Percentiles rank a stretch among this genome's conserved stretches.
Conservation (phyloP, 2,329 filamentous ascomycete species). For the Hyphodiscus sp. region DNA sequence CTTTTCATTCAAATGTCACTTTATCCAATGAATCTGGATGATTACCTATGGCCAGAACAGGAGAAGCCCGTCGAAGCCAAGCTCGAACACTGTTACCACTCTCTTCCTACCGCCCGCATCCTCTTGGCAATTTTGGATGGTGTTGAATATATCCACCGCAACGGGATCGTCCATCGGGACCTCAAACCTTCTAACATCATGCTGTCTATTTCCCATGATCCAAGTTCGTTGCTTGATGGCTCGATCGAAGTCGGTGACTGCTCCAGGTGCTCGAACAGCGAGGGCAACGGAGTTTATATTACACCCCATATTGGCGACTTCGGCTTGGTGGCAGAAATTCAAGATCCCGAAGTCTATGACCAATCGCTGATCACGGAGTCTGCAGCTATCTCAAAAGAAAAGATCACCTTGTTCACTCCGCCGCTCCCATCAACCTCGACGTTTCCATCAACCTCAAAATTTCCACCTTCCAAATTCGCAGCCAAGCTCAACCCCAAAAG, state of each 20-base stretch:
- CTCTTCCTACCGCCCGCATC: slow-evolving; percentile 48
- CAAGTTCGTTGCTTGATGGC: slow-evolving; percentile 32
- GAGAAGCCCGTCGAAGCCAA: slow-evolving; percentile 7
- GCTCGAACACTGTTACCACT: slow-evolving; percentile 54
- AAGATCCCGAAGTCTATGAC: slow-evolving; percentile 15
- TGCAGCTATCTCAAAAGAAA: background rate
- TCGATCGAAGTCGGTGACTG: slow-evolving; percentile 36
- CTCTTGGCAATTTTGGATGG: slow-evolving; percentile 55
- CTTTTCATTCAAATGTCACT: slow-evolving; percentile 47
- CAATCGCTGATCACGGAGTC: background rate
- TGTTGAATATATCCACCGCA: slow-evolving; percentile 56
- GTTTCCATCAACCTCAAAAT: no score
- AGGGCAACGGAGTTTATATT: slow-evolving; percentile 24
- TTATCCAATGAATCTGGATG: slow-evolving; percentile 54
- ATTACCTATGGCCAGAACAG: slow-evolving; percentile 43
- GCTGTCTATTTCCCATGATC: slow-evolving; percentile 40
- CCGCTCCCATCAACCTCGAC: no score
- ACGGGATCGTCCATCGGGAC: slow-evolving; percentile 58
- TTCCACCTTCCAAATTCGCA: no score
- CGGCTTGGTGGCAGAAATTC: slow-evolving; percentile 49
- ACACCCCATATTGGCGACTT: slow-evolving; percentile 63
- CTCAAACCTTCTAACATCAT: slow-evolving; percentile 66
- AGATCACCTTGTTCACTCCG: background rate
- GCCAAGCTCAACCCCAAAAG: background rate
- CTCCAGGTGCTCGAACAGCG: slow-evolving; percentile 33